phyloP scores from a whole-genome alignment of 1,139 yeast genomes.

The Saccharomyces pastorianus region DNA sequence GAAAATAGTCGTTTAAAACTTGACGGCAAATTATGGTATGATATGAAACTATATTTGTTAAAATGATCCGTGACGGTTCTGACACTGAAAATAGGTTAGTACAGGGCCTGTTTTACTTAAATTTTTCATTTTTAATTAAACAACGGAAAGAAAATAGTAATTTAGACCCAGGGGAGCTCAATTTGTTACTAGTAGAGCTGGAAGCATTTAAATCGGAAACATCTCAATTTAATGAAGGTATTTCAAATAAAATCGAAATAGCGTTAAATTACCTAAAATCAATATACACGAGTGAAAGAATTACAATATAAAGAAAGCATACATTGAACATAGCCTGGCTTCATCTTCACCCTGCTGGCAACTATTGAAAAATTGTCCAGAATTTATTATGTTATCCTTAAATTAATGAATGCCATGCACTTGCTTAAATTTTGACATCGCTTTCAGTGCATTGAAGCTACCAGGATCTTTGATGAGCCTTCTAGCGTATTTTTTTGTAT shows the following conservation, averaged over 20 bases:
- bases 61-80: neutral
- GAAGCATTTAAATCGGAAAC: conserved; percentile 7
- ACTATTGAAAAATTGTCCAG: neutral
- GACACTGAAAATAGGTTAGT: conserved; percentile 1
- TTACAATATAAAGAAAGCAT: neutral
- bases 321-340: neutral
- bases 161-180: conserved; percentile 2
- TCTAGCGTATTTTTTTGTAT: too few relatives aligned
- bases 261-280: conserved; percentile 4
- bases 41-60: neutral
- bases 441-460: neutral
- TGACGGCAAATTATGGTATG: neutral
- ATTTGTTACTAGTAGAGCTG: conserved; percentile 3
- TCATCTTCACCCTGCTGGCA: neutral
- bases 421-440: neutral
- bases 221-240: conserved; percentile 9
- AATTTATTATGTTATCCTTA: neutral
- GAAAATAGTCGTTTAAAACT: neutral
- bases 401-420: neutral
- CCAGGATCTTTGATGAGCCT: neutral
- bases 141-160: neutral
- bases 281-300: neutral
- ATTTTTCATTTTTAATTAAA: conserved; percentile 4
- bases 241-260: conserved; percentile 10
- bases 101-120: conserved; percentile 4